Evolutionary conservation across 257 asterid species (phyloP).

Genomic region (Oldenlandia corymbosa): DNA sequence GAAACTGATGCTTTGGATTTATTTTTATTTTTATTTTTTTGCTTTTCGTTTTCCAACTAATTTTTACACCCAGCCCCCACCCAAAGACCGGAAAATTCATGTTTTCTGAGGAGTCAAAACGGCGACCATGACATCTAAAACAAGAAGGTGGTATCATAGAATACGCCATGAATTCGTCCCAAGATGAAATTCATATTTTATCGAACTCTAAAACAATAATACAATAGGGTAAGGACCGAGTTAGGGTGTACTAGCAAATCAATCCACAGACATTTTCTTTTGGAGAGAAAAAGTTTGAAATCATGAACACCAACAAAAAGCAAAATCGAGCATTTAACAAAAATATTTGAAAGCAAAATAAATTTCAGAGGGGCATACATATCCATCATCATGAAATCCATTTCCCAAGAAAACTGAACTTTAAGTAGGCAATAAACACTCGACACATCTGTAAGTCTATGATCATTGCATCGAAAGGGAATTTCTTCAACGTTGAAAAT

Average conservation of each 20-base stretch:
- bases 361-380: no score
- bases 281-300: slow-evolving; percentile 17
- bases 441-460: neutral
- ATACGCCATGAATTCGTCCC: no score
- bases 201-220: no score
- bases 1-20: slow-evolving; percentile 37
- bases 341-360: neutral
- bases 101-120: slow-evolving; percentile 47
- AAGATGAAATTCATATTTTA: no score
- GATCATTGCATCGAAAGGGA: neutral
- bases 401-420: slow-evolving; percentile 16
- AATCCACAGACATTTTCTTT: neutral
- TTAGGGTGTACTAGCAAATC: no score
- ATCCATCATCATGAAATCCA: neutral
- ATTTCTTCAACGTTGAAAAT: neutral
- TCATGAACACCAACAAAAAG: slow-evolving; percentile 18
- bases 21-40: no score
- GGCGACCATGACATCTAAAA: slow-evolving; percentile 41
- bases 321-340: slow-evolving; percentile 1
- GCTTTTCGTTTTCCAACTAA: slow-evolving; percentile 16
- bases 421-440: neutral
- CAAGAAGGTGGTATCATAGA: slow-evolving; percentile 19
- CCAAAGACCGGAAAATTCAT: slow-evolving; percentile 24
- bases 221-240: no score
- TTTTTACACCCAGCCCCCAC: slow-evolving; percentile 10